Conservation (phyloP, 257 asterid genomes). For the Penstemon davidsonii region DNA sequence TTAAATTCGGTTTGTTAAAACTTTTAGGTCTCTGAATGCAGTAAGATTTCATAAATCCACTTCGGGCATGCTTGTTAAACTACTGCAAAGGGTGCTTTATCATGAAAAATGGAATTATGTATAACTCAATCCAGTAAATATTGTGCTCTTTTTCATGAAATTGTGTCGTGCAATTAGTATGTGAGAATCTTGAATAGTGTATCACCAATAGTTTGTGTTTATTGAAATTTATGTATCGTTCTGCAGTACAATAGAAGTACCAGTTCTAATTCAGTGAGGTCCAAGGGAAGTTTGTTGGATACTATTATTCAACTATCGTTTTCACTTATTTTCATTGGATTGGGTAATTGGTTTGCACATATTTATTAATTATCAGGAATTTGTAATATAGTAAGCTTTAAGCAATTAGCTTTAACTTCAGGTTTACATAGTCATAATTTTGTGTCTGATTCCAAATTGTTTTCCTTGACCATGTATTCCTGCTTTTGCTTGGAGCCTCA, state of each 20-base stretch:
- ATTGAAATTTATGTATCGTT: too few species aligned
- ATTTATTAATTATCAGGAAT: background rate
- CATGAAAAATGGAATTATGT: background rate
- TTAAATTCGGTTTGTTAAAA: too few species aligned
- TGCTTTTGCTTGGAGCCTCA: conserved; percentile 17
- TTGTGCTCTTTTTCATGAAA: too few species aligned
- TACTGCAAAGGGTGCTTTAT: background rate
- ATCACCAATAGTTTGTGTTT: background rate
- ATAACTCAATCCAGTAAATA: too few species aligned
- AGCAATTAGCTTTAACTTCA: conserved; percentile 1
- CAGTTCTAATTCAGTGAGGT: background rate
- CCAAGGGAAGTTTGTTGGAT: background rate
- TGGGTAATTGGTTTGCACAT: background rate
- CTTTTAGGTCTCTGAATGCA: background rate
- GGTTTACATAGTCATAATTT: background rate
- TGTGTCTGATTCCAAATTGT: background rate
- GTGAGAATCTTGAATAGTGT: background rate
- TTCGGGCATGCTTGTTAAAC: too few species aligned
- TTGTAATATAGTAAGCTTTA: background rate
- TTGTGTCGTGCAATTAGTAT: background rate
- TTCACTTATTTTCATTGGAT: background rate
- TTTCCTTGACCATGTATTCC: background rate
- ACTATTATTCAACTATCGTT: background rate
- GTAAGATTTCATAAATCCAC: background rate
- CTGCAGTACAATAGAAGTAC: background rate